These are phyloP conservation scores for Mycena olivaceomarginata DNA, from an alignment of 768 basidiomycete species.

Conservation along the genomic window DNA sequence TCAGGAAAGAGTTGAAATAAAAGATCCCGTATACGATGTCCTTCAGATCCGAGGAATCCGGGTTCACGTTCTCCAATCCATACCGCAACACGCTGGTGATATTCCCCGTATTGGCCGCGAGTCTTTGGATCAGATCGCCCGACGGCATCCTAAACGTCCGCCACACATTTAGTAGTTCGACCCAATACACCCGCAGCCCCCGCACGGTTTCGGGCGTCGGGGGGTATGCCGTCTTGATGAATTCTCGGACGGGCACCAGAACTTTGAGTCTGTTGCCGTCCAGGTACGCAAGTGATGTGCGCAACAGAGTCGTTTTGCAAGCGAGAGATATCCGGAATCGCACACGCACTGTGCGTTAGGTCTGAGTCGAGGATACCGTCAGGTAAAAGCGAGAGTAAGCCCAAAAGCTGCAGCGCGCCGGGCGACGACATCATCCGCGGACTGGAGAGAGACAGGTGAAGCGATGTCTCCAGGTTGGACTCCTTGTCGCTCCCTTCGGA, in stretches of 20 bases:
- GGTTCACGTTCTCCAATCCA: neutral
- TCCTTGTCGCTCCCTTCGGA: constrained; percentile 7
- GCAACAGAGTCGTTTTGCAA: neutral
- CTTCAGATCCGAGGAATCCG: no score
- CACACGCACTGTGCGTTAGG: neutral
- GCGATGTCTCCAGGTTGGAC: constrained; percentile 11
- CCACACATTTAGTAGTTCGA: neutral
- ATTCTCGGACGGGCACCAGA: constrained; percentile 5
- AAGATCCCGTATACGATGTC: no score
- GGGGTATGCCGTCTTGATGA: neutral
- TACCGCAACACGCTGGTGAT: neutral
- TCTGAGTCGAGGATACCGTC: constrained; percentile 6
- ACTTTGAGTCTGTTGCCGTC: constrained; percentile 9
- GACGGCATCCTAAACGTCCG: neutral
- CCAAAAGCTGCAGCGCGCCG: constrained; percentile 13
- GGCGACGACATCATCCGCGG: constrained; percentile 6
- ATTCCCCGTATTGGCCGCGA: neutral
- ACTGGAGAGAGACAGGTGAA: constrained; percentile 16
- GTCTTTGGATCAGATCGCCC: constrained; percentile 2
- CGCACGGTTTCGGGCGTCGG: neutral
- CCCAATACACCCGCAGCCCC: constrained; percentile 14
- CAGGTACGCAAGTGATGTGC: constrained; percentile 5
- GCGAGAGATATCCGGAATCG: constrained; percentile 5
- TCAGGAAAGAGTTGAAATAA: no score
- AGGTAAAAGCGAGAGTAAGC: constrained; percentile 11